Evolutionary conservation across 306 rosid species (phyloP).

Genomic region (Pachyrhizus erosus): DNA sequence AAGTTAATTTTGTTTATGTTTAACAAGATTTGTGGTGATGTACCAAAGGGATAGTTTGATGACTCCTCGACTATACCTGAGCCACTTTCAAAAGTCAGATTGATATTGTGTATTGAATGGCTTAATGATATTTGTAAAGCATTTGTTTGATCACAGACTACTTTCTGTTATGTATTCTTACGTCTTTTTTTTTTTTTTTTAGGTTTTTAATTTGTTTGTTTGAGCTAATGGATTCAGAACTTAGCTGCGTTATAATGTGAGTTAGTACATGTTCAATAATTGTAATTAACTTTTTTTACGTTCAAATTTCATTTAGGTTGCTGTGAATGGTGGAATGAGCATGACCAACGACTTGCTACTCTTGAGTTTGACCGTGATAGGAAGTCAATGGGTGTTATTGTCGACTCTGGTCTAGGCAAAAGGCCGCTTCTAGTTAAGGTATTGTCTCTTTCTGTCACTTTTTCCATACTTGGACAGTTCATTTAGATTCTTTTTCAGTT

Average conservation of each 20-base stretch:
- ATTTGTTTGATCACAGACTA: neutral
- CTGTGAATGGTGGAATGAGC: slow-evolving; percentile 69
- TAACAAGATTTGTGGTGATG: neutral
- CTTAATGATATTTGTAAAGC: neutral
- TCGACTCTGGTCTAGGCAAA: slow-evolving; percentile 57
- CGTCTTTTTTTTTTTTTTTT: neutral
- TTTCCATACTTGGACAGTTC: neutral
- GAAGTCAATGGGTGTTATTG: slow-evolving; percentile 89
- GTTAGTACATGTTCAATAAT: slow-evolving; percentile 3
- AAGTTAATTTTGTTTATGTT: slow-evolving; percentile 40
- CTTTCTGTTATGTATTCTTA: neutral
- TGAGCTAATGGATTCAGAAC: slow-evolving; percentile 1
- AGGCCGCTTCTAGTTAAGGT: slow-evolving; percentile 84
- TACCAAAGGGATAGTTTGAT: neutral
- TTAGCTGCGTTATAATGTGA: neutral
- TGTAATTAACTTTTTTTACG: neutral
- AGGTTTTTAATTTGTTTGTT: neutral
- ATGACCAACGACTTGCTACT: slow-evolving; percentile 75
- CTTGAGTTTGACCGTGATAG: slow-evolving; percentile 93
- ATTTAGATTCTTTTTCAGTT: neutral
- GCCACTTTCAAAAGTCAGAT: neutral
- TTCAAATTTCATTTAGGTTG: slow-evolving; percentile 57
- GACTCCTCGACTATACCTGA: neutral
- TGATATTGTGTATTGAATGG: neutral
- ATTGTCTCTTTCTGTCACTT: slow-evolving; percentile 20